phyloP scores from a whole-genome alignment of 2,329 filamentous ascomycete genomes.

The Diaporthe longicolla region DNA sequence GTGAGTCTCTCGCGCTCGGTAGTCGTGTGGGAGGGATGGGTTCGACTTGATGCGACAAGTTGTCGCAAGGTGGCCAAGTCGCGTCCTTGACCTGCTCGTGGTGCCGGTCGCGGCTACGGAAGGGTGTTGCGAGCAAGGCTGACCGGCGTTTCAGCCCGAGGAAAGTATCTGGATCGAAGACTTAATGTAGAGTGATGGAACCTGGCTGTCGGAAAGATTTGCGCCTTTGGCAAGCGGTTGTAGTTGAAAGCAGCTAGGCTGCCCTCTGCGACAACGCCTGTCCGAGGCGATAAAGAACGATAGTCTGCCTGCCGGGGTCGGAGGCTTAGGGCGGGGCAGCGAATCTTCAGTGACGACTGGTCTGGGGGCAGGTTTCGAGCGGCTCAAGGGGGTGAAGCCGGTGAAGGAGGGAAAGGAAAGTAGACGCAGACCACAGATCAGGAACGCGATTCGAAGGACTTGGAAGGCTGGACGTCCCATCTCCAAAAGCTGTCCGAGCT shows the following conservation, averaged over 20 bases:
- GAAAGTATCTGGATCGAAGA: background rate
- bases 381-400: conserved; percentile 8
- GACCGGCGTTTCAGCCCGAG: background rate
- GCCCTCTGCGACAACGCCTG: conserved; percentile 18
- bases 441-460: conserved; percentile 37
- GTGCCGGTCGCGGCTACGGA: background rate
- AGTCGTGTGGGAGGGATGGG: background rate
- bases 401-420: background rate
- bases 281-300: conserved; percentile 21
- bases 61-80: background rate
- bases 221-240: conserved; percentile 30
- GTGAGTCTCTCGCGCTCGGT: background rate
- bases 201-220: background rate
- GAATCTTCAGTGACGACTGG: background rate
- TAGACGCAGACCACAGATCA: conserved; percentile 43
- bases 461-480: conserved; percentile 34
- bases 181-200: background rate
- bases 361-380: background rate
- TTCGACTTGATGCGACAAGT: conserved; percentile 14
- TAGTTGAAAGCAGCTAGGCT: conserved; percentile 6
- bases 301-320: conserved; percentile 4
- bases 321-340: background rate
- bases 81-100: background rate
- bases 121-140: conserved; percentile 7
- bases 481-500: conserved; percentile 29